These are phyloP conservation scores for Erodium texanum DNA, from an alignment of 441 rosid species.

Conservation along the genomic window DNA sequence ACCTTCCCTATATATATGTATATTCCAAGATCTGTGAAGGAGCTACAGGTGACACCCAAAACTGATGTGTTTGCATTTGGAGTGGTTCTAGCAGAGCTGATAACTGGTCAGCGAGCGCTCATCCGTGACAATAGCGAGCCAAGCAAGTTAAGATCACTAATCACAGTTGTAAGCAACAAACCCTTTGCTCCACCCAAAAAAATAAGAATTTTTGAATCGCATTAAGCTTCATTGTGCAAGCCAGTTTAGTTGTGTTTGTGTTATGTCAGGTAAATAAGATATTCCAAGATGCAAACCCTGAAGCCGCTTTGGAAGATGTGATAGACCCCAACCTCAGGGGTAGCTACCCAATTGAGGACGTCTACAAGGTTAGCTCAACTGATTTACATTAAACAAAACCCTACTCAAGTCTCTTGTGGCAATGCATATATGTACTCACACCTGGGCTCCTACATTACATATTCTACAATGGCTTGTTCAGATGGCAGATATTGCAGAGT, in stretches of 20 bases:
- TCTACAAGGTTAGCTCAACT: constrained; percentile 33
- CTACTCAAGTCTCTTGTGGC: background rate
- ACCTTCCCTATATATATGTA: background rate
- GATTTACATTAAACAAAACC: background rate
- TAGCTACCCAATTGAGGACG: constrained; percentile 42
- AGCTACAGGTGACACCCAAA: constrained; percentile 56
- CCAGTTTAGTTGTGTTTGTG: background rate
- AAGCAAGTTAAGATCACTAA: constrained; percentile 42
- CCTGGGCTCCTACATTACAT: no score
- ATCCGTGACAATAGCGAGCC: constrained; percentile 42
- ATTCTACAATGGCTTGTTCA: constrained; percentile 17
- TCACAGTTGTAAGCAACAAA: constrained; percentile 33
- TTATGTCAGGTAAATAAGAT: constrained; percentile 28
- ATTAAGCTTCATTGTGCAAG: background rate
- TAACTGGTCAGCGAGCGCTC: constrained; percentile 53
- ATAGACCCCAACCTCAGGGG: constrained; percentile 38
- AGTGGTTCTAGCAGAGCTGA: constrained; percentile 59
- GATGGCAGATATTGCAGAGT: constrained; percentile 49
- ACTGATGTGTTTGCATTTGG: constrained; percentile 59
- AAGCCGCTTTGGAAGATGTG: constrained; percentile 32
- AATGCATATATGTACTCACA: no score
- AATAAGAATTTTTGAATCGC: background rate
- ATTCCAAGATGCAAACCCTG: constrained; percentile 38
- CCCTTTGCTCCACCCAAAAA: background rate
- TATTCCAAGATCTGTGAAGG: constrained; percentile 43